Evolutionary conservation across 345 rosid species (phyloP), one percentile per base, ranked within the genome.

Genomic region (Kernera saxatilis): DNA sequence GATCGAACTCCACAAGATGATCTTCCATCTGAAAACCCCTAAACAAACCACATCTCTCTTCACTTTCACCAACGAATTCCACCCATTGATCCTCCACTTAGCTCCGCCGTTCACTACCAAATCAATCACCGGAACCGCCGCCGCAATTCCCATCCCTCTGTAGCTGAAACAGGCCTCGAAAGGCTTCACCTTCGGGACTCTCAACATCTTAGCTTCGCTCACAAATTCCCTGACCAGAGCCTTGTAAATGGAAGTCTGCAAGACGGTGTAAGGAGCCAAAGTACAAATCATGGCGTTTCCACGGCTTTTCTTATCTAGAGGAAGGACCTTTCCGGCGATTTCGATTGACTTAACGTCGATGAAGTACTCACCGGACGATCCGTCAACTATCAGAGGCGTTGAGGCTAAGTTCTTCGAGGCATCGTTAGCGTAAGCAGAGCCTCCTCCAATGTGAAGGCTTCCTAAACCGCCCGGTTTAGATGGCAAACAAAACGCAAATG

Each of bases 81-180:
- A 44, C 1, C 79, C 72, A 7, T 57, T 68, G 0, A 82, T 69
- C 43, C 60, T 73, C 85, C 81, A 79, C 11, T 53, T 41, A 53
- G 61, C 80, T 7, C 70, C 75, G 0, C 63, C 68, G 2, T 12
- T 64, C n/a, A 79, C 53, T 0, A 77, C 73, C 5, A 82, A 40
- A 0, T 77, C 70, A 5, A 79, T 65, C 32, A 67, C 57, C 5
- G 85, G 85, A 12, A 82, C 80, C 0, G 57, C 71, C 10, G 54
- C 29, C 3, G 74, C 46, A 0, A 1, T 58, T 5, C 19, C 19
- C 0, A 78, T 6, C 6, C 45, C 60, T 7, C 18, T 46, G 3
- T 63, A 54, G 43, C n/a, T 37, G 35, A 58, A 82, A 14, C 83
- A 82, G 4, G 44, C 54, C 2, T 53, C 64, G 14, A 79, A 79